Conservation (phyloP, 2,329 filamentous ascomycete genomes). For the Lasiodiplodia citricola region DNA sequence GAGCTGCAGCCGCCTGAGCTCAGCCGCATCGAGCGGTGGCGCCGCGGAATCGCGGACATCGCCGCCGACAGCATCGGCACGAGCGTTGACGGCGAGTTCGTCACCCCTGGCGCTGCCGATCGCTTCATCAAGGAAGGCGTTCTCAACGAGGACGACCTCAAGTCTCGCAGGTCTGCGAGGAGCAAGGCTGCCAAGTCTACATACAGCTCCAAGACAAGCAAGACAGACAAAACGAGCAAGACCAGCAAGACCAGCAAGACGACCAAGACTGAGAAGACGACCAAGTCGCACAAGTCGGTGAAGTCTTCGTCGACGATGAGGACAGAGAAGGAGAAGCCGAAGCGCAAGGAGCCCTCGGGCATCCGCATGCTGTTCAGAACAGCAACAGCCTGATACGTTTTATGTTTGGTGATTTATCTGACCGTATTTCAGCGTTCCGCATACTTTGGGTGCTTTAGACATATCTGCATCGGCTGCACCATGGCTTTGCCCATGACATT, state of each 20-base stretch:
- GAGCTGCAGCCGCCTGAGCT: conserved; percentile 63
- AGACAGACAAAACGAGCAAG: conserved; percentile 34
- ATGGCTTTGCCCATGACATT: conserved; percentile 11
- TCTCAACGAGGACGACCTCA: conserved; percentile 55
- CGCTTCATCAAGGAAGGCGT: conserved; percentile 53
- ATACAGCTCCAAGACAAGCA: conserved; percentile 32
- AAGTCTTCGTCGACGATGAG: conserved; percentile 28
- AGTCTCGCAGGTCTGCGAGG: conserved; percentile 41
- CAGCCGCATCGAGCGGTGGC: conserved; percentile 66
- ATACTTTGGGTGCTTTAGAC: conserved; percentile 19
- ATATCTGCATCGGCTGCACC: conserved; percentile 22
- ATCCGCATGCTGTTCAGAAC: conserved; percentile 48
- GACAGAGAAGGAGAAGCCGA: conserved; percentile 41
- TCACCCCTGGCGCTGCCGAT: conserved; percentile 62
- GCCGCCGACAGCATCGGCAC: conserved; percentile 61
- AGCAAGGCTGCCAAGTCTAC: conserved; percentile 36
- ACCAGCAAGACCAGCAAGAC: conserved; percentile 36
- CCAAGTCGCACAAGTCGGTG: conserved; percentile 34
- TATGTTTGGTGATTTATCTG: neutral
- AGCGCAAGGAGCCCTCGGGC: conserved; percentile 48
- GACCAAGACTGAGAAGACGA: conserved; percentile 33
- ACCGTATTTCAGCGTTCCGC: conserved; percentile 16
- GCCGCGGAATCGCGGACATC: conserved; percentile 66
- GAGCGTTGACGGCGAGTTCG: conserved; percentile 69
- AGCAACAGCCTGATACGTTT: conserved; percentile 23